phyloP scores from a whole-genome alignment of 2,329 filamentous ascomycete species.

The Parasarocladium wereldwijsianum region DNA sequence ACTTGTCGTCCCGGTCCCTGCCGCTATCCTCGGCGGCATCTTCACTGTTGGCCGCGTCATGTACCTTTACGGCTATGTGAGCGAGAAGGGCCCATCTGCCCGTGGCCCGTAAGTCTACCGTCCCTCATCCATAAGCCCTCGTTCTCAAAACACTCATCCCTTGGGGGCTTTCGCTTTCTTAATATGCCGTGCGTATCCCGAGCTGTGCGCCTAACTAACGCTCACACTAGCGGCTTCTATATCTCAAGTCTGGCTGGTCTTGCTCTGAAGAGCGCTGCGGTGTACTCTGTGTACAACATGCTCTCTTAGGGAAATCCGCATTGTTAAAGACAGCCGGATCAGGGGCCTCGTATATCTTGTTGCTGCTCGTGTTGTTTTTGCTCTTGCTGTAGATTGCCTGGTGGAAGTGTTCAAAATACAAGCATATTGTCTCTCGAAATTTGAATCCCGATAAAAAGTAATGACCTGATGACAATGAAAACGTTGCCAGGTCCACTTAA shows the following conservation, averaged over 20 bases:
- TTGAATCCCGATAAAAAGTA: too few species aligned
- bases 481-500: too few species aligned
- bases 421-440: too few species aligned
- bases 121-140: neutral
- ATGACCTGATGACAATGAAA: too few species aligned
- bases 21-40: slow-evolving; percentile 31
- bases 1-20: slow-evolving; percentile 34
- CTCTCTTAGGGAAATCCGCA: slow-evolving; percentile 16
- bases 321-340: neutral
- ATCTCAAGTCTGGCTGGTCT: slow-evolving; percentile 20
- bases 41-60: slow-evolving; percentile 38
- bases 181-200: too few species aligned
- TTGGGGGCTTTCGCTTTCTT: too few species aligned
- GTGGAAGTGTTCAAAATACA: too few species aligned
- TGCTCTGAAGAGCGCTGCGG: slow-evolving; percentile 25
- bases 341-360: too few species aligned
- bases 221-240: slow-evolving; percentile 18
- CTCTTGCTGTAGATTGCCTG: too few species aligned
- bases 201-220: slow-evolving; percentile 12
- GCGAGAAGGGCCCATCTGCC: slow-evolving; percentile 26
- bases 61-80: slow-evolving; percentile 42
- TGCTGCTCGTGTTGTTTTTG: too few species aligned
- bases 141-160: neutral
- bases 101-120: slow-evolving; percentile 23
- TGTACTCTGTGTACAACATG: slow-evolving; percentile 27